A percentile compares a stretch with the other conserved stretches of the same genome.
Evolutionary conservation across 2,329 filamentous ascomycete species (phyloP).

Genomic region (Fusarium agapanthi): DNA sequence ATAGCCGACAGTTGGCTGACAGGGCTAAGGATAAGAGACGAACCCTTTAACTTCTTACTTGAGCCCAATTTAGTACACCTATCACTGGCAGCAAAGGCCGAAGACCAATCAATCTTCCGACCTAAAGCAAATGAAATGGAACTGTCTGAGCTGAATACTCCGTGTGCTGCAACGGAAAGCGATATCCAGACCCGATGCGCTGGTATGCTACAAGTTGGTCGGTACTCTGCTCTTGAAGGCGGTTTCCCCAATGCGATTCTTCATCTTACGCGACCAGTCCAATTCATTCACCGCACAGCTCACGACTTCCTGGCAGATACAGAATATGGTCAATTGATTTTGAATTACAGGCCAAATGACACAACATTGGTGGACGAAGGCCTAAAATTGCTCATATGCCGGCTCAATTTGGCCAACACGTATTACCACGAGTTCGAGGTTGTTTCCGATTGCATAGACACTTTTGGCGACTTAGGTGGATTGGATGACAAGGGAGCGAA

Average conservation of each 20-base stretch:
- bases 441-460: accelerated
- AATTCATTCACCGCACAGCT: background rate
- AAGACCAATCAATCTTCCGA: accelerated
- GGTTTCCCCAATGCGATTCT: accelerated
- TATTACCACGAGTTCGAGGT: accelerated
- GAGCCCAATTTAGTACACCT: background rate
- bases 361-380: accelerated
- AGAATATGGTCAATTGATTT: accelerated
- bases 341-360: background rate
- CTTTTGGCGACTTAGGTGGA: accelerated
- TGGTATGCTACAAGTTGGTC: background rate
- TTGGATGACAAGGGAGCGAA: accelerated
- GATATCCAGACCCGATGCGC: background rate
- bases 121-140: accelerated
- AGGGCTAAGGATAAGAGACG: too few relatives aligned
- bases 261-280: accelerated
- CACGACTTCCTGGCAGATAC: background rate
- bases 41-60: too few relatives aligned
- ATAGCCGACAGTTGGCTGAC: accelerated
- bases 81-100: accelerated
- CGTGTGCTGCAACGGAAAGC: accelerated
- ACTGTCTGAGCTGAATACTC: accelerated
- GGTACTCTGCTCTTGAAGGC: accelerated
- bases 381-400: accelerated
- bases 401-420: accelerated